Evolutionary conservation across 495 filamentous ascomycete genomes (phyloP), one percentile per base, ranked within the genome.

Genomic region (Neurospora sp.): DNA sequence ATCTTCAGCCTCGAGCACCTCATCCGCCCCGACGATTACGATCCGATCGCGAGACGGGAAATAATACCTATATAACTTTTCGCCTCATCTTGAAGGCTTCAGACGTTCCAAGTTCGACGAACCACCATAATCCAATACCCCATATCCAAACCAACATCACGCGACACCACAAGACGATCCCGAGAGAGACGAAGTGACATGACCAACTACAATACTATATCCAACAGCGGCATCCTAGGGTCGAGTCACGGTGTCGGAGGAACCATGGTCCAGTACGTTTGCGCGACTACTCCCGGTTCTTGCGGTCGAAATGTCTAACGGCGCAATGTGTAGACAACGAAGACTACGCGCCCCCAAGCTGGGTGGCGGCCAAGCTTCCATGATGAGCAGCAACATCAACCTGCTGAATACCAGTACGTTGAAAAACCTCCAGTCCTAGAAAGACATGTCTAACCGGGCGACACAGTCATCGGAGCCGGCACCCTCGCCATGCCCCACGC

Each of bases 401-500:
- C 83, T 99, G 20, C 85, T 98, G 74, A 99, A 99, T 83, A 99
- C 96, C 7, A 98, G 92, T 93, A 87, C 71, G 87, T 81, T 73
- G 70, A 6, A 18, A 42, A 2, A 18, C 14, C 5, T 42, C 0
- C 5, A 16, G 5, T 16, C 14, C 5, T 16, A 35, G 14, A 7
- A 42, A 42, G 5, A 42, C 16, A 16, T 42, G 41, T 42, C 73
- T 71, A 71, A 73, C 69, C 49, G 70, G 4, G 7, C 27, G 16
- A 5, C n/a, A 20, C 79, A 97, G 93, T 98, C 77, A 88, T 99
- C 78, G 96, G 96, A 49, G 96, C 96, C 66, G 96, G 96, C 46
- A 92, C 96, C 2, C 89, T 99, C 20, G 94, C 95, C 23, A 98
- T 97, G 95, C 95, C 95, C 14, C 89, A 91, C 5, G 96, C 95